Conservation (phyloP, 345 rosid species). For the Acer campestre region DNA sequence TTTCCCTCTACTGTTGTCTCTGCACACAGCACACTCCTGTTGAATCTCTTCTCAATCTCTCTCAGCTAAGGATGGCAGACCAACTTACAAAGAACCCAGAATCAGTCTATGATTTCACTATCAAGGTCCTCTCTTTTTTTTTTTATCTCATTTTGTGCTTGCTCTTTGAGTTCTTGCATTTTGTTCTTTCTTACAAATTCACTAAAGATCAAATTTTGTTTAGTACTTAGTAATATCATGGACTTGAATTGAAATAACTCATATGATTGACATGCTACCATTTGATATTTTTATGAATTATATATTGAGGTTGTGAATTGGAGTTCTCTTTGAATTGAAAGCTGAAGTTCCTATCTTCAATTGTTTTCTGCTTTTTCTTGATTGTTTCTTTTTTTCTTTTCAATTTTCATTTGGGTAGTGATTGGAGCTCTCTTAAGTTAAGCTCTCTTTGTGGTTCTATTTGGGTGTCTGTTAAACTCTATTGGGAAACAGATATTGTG, state of each 20-base stretch:
- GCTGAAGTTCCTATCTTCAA: neutral
- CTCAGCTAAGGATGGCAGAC: conserved; percentile 37
- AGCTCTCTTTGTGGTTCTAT: neutral
- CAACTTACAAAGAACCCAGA: conserved; percentile 39
- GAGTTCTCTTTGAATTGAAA: no score
- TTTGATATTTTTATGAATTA: neutral
- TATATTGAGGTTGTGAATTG: neutral
- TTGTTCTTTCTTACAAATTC: neutral
- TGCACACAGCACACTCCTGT: neutral
- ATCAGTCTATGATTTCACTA: conserved; percentile 57
- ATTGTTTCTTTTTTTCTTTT: neutral
- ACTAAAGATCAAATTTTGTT: neutral
- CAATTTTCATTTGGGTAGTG: neutral
- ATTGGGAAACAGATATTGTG: neutral
- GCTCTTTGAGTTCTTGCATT: neutral
- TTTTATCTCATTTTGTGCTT: conserved; percentile 1
- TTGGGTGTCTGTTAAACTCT: neutral
- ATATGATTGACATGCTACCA: neutral
- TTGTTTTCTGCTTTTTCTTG: neutral
- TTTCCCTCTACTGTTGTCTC: neutral
- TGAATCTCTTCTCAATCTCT: neutral
- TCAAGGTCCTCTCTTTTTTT: conserved; percentile 56
- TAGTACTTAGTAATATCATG: neutral
- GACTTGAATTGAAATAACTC: neutral
- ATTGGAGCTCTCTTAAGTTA: neutral